Conservation (phyloP, 768 basidiomycete species). For the Suillus discolor region DNA sequence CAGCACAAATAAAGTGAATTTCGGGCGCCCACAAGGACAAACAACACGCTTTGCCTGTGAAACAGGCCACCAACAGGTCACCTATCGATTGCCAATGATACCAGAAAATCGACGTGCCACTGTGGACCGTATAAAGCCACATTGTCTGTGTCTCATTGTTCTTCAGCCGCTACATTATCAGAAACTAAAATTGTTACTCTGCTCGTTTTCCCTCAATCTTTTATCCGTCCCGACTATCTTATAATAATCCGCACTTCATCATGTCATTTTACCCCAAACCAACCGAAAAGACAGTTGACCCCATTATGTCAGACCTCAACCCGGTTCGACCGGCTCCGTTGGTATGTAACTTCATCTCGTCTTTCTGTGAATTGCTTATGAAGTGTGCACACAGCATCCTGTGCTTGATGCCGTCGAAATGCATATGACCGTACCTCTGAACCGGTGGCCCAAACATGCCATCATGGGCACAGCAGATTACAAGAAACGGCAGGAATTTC, state of each 20-base stretch:
- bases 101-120: conserved; percentile 26
- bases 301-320: conserved; percentile 1
- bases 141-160: background rate
- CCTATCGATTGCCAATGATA: conserved; percentile 36
- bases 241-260: background rate
- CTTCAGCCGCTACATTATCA: conserved; percentile 7
- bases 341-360: background rate
- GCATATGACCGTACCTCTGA: background rate
- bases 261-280: background rate
- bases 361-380: background rate
- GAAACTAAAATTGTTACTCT: background rate
- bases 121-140: conserved; percentile 34
- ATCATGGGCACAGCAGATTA: conserved; percentile 3
- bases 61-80: conserved; percentile 16
- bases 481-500: conserved; percentile 5
- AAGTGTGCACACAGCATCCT: background rate
- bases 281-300: background rate
- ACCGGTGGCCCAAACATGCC: background rate
- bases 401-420: conserved; percentile 7
- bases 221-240: conserved; percentile 7
- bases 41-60: conserved; percentile 41
- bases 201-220: background rate
- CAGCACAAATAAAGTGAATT: conserved; percentile 34
- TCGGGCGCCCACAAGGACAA: conserved; percentile 48
- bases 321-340: background rate